A percentile compares a stretch with the other conserved stretches of the same genome.
These are phyloP conservation scores for Phytophthora idaei DNA, from an alignment of 352 stramenopile genomes.

Conservation along the genomic window DNA sequence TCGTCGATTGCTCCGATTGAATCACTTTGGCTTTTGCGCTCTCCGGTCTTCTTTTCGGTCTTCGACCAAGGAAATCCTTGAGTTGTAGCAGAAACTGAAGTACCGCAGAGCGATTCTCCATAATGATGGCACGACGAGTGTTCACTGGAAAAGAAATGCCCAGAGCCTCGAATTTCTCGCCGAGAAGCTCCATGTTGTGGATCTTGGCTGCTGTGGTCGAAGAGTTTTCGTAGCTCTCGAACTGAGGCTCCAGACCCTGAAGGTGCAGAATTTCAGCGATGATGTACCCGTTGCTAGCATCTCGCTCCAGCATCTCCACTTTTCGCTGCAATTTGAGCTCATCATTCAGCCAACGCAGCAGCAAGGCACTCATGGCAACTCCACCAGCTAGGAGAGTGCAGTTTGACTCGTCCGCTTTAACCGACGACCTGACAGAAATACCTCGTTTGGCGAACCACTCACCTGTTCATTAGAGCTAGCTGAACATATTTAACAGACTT, in stretches of 20 bases:
- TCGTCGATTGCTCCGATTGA: slow-evolving; percentile 6
- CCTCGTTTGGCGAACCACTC: background rate
- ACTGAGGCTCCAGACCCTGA: slow-evolving; percentile 49
- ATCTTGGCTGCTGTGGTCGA: slow-evolving; percentile 46
- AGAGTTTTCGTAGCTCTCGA: slow-evolving; percentile 55
- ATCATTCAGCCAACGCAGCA: slow-evolving; percentile 74
- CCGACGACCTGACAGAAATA: slow-evolving; percentile 39
- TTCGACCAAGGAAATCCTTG: slow-evolving; percentile 53
- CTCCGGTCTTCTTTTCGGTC: slow-evolving; percentile 20
- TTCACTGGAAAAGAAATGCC: slow-evolving; percentile 50
- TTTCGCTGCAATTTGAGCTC: slow-evolving; percentile 54
- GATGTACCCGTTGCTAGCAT: slow-evolving; percentile 75
- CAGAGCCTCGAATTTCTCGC: slow-evolving; percentile 39
- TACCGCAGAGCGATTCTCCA: slow-evolving; percentile 60
- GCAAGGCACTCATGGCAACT: slow-evolving; percentile 54
- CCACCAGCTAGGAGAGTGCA: background rate
- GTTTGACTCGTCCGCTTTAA: slow-evolving; percentile 13
- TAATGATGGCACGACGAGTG: slow-evolving; percentile 61
- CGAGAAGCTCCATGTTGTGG: slow-evolving; percentile 67
- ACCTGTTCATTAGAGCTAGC: background rate
- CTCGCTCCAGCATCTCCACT: slow-evolving; percentile 58
- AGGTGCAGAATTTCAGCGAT: slow-evolving; percentile 65
- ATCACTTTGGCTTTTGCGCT: slow-evolving; percentile 22
- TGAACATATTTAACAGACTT: no score
- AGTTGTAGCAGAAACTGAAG: slow-evolving; percentile 68